Conservation (phyloP, 331 rosid species). For the Phaseolus coccineus region DNA sequence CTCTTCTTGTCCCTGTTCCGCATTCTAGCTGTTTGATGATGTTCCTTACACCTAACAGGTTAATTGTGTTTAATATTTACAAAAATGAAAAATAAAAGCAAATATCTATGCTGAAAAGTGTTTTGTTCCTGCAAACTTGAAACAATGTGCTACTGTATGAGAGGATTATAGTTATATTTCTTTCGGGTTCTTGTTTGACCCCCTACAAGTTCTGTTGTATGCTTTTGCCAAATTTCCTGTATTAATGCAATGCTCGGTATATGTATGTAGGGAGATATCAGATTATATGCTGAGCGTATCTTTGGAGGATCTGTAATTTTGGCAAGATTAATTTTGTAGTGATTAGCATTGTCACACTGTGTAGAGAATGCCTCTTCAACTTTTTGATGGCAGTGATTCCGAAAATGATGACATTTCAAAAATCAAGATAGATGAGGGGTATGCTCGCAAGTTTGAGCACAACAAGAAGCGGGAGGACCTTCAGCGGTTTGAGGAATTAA, state of each 20-base stretch:
- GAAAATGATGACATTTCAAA: conserved; percentile 62
- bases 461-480: conserved; percentile 91
- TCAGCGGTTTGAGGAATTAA: conserved; percentile 75
- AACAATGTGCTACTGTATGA: not conserved
- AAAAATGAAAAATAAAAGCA: not conserved
- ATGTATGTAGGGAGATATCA: conserved; percentile 8
- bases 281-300: conserved; percentile 8
- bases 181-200: not conserved
- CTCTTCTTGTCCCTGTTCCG: not conserved
- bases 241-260: not conserved
- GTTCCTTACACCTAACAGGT: not conserved
- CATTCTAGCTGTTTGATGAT: conserved; percentile 1
- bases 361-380: conserved; percentile 49
- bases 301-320: conserved; percentile 19
- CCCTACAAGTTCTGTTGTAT: not conserved
- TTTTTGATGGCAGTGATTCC: conserved; percentile 71
- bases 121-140: not conserved
- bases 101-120: not conserved
- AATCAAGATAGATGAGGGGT: conserved; percentile 67
- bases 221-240: not conserved
- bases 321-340: not conserved
- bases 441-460: conserved; percentile 81
- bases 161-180: conserved; percentile 1
- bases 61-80: not conserved
- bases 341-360: not conserved